Percentiles rank a stretch among this genome's conserved stretches.
phyloP scores from a whole-genome alignment of 352 stramenopile species.

The Phytophthora palmivora region DNA sequence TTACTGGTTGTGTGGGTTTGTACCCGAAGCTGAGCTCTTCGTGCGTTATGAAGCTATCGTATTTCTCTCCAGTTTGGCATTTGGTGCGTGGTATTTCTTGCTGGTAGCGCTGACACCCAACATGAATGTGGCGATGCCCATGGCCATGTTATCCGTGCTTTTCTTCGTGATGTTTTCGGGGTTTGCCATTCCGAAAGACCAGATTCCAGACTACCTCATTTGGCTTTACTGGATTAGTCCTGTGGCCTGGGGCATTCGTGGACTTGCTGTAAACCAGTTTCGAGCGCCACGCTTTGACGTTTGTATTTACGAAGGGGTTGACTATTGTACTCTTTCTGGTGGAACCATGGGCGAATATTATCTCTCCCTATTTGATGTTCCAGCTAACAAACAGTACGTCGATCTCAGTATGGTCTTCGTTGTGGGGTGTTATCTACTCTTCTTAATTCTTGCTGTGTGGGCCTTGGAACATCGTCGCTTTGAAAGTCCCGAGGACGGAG shows the following conservation, averaged over 20 bases:
- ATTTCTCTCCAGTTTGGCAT: conserved; percentile 53
- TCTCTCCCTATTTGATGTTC: conserved; percentile 46
- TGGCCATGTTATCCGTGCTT: conserved; percentile 54
- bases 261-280: conserved; percentile 50
- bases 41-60: conserved; percentile 52
- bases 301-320: conserved; percentile 40
- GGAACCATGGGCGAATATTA: conserved; percentile 52
- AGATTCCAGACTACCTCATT: conserved; percentile 55
- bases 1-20: conserved; percentile 83
- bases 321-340: conserved; percentile 36
- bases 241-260: conserved; percentile 42
- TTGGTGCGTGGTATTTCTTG: conserved; percentile 55
- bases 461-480: conserved; percentile 44
- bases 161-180: conserved; percentile 60
- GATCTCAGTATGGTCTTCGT: conserved; percentile 47
- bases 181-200: conserved; percentile 54
- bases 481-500: conserved; percentile 29
- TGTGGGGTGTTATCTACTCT: conserved; percentile 41
- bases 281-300: conserved; percentile 41
- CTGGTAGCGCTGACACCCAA: conserved; percentile 46
- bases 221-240: conserved; percentile 58
- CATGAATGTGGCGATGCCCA: conserved; percentile 47
- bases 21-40: conserved; percentile 38
- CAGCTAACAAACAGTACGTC: conserved; percentile 41
- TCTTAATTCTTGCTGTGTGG: conserved; percentile 37